Evolutionary conservation across 495 filamentous ascomycete species (phyloP), one percentile per base, ranked within the genome.

Genomic region (Penicillium longicatenatum): DNA sequence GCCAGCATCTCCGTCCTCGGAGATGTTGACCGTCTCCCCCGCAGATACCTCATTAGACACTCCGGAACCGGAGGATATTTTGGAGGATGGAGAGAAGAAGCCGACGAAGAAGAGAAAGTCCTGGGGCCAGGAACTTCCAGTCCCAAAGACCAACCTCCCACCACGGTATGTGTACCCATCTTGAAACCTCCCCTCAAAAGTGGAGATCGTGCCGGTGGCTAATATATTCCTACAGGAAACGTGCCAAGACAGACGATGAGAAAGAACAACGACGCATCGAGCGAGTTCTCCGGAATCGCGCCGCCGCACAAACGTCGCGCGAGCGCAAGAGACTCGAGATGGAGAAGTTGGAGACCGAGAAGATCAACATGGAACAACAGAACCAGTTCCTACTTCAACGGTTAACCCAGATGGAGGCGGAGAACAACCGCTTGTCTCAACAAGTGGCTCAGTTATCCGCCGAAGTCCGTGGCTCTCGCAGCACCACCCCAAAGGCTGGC

Each of bases 181-280:
- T 50, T 50, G 14, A 26, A 35, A 35, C n/a, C n/a, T n/a, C n/a
- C n/a, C n/a, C n/a, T n/a, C 26, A 17, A 26, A 20, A 31, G 2
- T 11, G 6, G 1, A 55, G 30, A 46, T 12, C 14, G 29, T 16
- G 8, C 43, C 54, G 14, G 57, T 45, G 21, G 10, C 35, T 50
- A 33, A 44, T 46, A 35, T 52, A 50, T 53, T 58, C 30, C 54
- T 14, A 35, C 53, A 93, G 91, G 56, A 98, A 98, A 84, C 92
- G 94, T 57, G 94, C 94, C 65, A 98, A 97, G 84, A 98, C 94
- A 26, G 92, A 96, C 54, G 94, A 96, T 70, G 94, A 98, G 74
- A 98, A 98, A 75, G 94, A 98, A 75, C 94, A 98, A 75, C 89
- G 94, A 46, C 90, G 94, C 51, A 93, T 98, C 62, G 94, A 98